Conservation (phyloP, 1,284 basidiomycete genomes). For the Cutaneotrichosporon daszewskae region DNA sequence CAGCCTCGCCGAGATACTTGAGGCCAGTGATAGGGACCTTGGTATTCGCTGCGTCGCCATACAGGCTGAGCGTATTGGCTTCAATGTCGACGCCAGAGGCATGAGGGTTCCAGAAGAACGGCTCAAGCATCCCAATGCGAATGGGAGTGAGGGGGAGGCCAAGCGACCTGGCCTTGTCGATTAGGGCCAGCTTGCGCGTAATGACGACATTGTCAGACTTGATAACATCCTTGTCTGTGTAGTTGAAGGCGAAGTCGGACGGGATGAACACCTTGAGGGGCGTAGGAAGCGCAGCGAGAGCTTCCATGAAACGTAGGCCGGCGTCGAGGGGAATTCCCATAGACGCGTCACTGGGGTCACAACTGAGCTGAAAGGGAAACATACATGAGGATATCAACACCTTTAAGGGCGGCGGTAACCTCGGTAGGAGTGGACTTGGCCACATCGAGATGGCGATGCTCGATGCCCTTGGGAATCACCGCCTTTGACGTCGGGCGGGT, state of each 20-base stretch:
- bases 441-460: conserved; percentile 11
- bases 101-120: not conserved
- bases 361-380: not conserved
- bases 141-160: conserved; percentile 7
- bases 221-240: not conserved
- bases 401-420: not conserved
- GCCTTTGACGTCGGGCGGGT: conserved; percentile 9
- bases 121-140: conserved; percentile 10
- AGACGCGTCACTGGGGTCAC: not conserved
- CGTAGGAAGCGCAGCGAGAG: conserved; percentile 1
- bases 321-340: not conserved
- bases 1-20: conserved; percentile 2
- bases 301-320: not conserved
- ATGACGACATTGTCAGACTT: not conserved
- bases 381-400: not conserved
- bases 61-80: conserved; percentile 4
- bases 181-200: not conserved
- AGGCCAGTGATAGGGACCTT: conserved; percentile 3
- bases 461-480: conserved; percentile 4
- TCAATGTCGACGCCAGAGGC: conserved; percentile 4
- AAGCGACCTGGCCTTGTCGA: not conserved
- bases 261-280: conserved; percentile 7
- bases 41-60: not conserved
- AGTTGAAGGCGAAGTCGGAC: conserved; percentile 13
- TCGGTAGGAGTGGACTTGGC: not conserved